Base-by-base conservation (phyloP, 176 grass and related monocot species). In the Bolboschoenus planiculmis region DNA sequence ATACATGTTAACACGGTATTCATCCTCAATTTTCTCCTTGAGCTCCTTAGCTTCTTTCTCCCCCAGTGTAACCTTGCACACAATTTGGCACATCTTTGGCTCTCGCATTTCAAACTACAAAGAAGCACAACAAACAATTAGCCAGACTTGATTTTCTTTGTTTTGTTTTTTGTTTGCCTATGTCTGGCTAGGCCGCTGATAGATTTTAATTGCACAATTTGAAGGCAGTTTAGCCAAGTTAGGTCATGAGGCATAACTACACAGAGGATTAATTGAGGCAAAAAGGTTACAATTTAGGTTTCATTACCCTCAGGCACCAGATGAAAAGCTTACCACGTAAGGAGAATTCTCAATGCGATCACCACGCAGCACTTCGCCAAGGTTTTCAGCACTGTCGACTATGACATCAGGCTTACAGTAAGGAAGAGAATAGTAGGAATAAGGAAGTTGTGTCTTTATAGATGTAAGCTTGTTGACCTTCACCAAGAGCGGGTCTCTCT, bases 391-490 rank as follows among this genome's bases (percentile, higher is more conserved):
- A 30, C 93, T 97, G 85, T 97, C 91, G 7, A 97, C 79, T 16
- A 97, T 93, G 47, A 72, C 85, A 56, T 91, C 77, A 3, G 91
- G 93, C 84, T 78, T 90, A 78, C 93, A 97, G 85, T 91, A 97
- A 61, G 93, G 90, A 14, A 97, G 93, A 78, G 93, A 97, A 77
- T 96, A 96, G 85, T 89, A 96, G 26, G 93, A 93, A 82, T 97
- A 97, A 2, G 93, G 93, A 66, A 97, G 90, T 7, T 97, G 93
- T 14, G 93, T 97, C 88, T 97, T 97, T 86, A 87, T 97, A 59
- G 93, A 97, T 42, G 88, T 97, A 58, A 97, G 81, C 74, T 97
- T 93, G 91, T 93, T 97, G 80, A 97, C 91, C 83, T 97, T 97
- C 66, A 97, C 93, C 0, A 10, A 54, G 44, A 97, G 90, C 30